Percentiles rank a stretch among this genome's conserved stretches.
phyloP scores from a whole-genome alignment of 106 monocot species.

The Posidonia australis region DNA sequence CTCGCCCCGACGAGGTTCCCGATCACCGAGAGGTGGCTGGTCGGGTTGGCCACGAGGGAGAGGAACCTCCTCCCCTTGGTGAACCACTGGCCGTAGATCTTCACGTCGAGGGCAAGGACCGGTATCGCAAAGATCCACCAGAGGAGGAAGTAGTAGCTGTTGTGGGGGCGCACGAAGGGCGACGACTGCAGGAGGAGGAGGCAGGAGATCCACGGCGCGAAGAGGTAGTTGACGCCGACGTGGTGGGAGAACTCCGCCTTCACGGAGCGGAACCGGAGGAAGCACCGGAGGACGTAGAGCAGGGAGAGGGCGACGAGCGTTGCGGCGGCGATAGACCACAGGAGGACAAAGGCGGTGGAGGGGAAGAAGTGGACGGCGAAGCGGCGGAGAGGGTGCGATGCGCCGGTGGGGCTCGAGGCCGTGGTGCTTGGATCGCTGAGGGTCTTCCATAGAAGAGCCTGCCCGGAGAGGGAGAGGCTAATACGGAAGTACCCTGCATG shows the following conservation, averaged over 20 bases:
- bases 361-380: conserved; percentile 18
- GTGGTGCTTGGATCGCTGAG: conserved; percentile 13
- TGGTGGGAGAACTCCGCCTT: conserved; percentile 38
- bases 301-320: conserved; percentile 24
- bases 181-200: conserved; percentile 35
- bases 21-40: conserved; percentile 43
- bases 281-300: conserved; percentile 31
- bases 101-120: conserved; percentile 37
- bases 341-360: conserved; percentile 28
- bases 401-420: neutral
- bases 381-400: neutral
- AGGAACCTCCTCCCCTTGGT: conserved; percentile 32
- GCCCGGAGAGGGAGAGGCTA: conserved; percentile 33
- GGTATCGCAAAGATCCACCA: conserved; percentile 29
- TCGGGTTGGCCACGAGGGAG: conserved; percentile 41
- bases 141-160: conserved; percentile 15
- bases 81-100: conserved; percentile 47
- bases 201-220: conserved; percentile 46
- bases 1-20: conserved; percentile 35
- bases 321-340: conserved; percentile 34
- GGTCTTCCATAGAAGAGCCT: conserved; percentile 46
- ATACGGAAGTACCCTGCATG: conserved; percentile 53
- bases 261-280: conserved; percentile 25
- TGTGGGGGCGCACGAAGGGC: conserved; percentile 17
- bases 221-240: conserved; percentile 48